Base-by-base conservation (phyloP, 2,329 filamentous ascomycete genomes). In the Xylogone sp. region DNA sequence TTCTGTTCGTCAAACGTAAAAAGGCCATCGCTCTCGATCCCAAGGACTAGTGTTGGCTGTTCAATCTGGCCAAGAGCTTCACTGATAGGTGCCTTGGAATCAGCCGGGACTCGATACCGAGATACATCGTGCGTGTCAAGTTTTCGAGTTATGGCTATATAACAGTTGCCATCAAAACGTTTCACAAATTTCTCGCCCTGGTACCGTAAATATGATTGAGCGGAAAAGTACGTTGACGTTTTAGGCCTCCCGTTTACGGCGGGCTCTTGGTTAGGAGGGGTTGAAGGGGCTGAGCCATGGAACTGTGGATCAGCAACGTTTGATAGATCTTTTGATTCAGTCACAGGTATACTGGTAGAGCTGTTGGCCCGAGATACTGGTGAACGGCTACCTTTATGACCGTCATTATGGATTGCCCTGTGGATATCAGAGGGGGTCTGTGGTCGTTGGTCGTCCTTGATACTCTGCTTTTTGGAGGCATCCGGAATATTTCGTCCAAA, bases 1-100 rank as follows among this genome's bases (percentile, higher is more conserved):
- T 97, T 79, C 72, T 99, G 94, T 73, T 99, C 94, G 5, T 91
- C 91, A 69, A 96, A 97, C 0, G 93, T 97, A 69, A 99, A 99
- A 1, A 99, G 81, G 0, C 94, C 94, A 62, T 99, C 94, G 49
- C 87, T 93, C 70, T 97, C 90, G 53, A 99, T 99, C 2, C 94
- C 94, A 1, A 99, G 78, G 1, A 99, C 90, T 7, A 99, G 76
- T 0, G 89, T 87, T 1, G 94, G 94, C 69, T 99, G 94, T 65
- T 92, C 76, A 51, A 99, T 94, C 66, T 89, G 72, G 1, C 81
- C 82, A 3, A 99, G 77, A 0, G 93, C 93, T 53, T 90, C 83
- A 21, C 81, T 78, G 27, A 96, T 84, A 1, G 64, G 59, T 13
- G 70, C 67, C 8, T 60, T 53, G 2, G 64, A 74, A 29, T 67